Conservation (phyloP, 768 basidiomycete genomes). For the Mycena galopus region DNA sequence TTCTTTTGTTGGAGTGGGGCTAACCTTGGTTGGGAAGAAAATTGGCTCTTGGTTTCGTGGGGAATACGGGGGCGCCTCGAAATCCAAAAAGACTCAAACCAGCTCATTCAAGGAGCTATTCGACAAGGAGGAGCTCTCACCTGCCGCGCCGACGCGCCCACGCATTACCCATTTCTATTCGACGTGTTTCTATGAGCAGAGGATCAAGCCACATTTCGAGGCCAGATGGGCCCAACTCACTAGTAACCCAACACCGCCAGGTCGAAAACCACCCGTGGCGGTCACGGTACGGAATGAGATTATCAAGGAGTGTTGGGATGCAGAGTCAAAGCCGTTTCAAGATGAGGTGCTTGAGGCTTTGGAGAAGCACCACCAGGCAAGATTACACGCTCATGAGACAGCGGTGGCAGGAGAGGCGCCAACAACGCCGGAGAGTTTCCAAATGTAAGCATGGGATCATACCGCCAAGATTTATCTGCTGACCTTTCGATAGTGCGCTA, state of each 20-base stretch:
- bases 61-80: not conserved
- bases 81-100: not conserved
- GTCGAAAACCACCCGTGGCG: no score
- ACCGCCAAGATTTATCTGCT: not conserved
- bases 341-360: not conserved
- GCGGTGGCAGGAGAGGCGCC: not conserved
- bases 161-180: not conserved
- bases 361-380: not conserved
- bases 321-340: not conserved
- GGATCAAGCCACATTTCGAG: not conserved
- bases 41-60: not conserved
- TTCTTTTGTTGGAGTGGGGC: no score
- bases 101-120: not conserved
- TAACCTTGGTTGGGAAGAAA: not conserved
- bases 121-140: not conserved
- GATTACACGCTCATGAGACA: not conserved
- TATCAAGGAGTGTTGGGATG: not conserved
- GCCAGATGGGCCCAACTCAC: not conserved
- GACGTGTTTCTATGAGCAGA: not conserved
- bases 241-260: not conserved
- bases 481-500: not conserved
- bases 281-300: not conserved
- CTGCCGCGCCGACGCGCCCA: not conserved
- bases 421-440: not conserved
- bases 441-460: not conserved